A percentile compares a stretch with the other conserved stretches of the same genome.
These are phyloP conservation scores for Pichia cephalocereana DNA, from an alignment of 805 yeast species.

Conservation along the genomic window DNA sequence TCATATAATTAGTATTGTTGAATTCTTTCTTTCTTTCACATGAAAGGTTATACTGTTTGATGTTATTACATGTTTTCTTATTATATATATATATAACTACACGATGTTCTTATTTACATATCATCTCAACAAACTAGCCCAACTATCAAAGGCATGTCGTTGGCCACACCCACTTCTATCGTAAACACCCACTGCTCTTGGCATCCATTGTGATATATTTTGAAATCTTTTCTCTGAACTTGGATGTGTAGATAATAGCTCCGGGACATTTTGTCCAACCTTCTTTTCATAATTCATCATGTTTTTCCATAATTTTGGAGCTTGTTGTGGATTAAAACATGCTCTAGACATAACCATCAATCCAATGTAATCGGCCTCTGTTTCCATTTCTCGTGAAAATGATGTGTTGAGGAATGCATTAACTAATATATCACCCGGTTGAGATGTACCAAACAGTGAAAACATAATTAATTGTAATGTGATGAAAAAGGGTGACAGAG, in stretches of 20 bases:
- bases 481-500: conserved; percentile 66
- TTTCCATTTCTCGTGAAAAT: conserved; percentile 86
- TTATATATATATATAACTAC: no score
- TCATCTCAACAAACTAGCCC: background rate
- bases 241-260: conserved; percentile 85
- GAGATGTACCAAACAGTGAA: conserved; percentile 50
- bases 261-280: conserved; percentile 31
- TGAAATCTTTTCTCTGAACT: conserved; percentile 62
- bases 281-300: conserved; percentile 51
- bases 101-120: no score
- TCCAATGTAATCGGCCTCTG: conserved; percentile 94
- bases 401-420: conserved; percentile 63
- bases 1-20: no score
- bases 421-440: conserved; percentile 42
- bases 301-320: conserved; percentile 72
- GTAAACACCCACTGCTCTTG: conserved; percentile 38
- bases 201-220: conserved; percentile 62
- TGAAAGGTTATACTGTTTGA: no score
- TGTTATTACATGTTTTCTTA: no score
- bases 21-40: no score
- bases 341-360: conserved; percentile 84
- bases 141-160: background rate
- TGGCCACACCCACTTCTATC: conserved; percentile 33
- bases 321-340: conserved; percentile 72
- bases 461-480: conserved; percentile 43